Percentiles rank a stretch among this genome's conserved stretches.
phyloP scores from a whole-genome alignment of 2,329 filamentous ascomycete genomes.

The Cercospora zeina region DNA sequence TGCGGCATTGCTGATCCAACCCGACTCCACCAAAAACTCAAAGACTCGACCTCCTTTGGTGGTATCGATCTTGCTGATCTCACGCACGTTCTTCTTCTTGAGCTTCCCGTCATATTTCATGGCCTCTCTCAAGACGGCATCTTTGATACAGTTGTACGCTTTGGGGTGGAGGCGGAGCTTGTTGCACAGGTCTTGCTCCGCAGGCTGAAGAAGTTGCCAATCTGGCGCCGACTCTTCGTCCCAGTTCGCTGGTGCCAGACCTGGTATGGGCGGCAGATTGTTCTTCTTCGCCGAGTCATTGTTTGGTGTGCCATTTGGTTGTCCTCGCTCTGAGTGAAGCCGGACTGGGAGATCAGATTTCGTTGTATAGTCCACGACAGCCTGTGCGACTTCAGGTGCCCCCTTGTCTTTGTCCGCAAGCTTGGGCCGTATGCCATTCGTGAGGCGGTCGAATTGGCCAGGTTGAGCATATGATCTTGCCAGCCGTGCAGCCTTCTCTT shows the following conservation, averaged over 20 bases:
- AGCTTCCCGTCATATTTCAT: slow-evolving; percentile 82
- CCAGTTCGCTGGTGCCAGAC: slow-evolving; percentile 65
- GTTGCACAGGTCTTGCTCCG: slow-evolving; percentile 84
- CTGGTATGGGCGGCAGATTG: slow-evolving; percentile 43
- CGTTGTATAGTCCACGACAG: slow-evolving; percentile 39
- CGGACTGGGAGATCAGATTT: slow-evolving; percentile 38
- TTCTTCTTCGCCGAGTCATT: slow-evolving; percentile 29
- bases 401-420: slow-evolving; percentile 26
- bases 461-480: slow-evolving; percentile 54
- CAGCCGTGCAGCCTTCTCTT: slow-evolving; percentile 75
- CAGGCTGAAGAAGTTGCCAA: slow-evolving; percentile 77
- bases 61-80: slow-evolving; percentile 79
- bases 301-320: slow-evolving; percentile 37
- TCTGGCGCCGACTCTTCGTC: slow-evolving; percentile 77
- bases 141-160: slow-evolving; percentile 92
- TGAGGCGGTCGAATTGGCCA: slow-evolving; percentile 37
- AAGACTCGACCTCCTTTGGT: slow-evolving; percentile 84
- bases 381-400: slow-evolving; percentile 34
- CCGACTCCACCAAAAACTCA: slow-evolving; percentile 90
- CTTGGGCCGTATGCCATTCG: slow-evolving; percentile 34
- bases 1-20: slow-evolving; percentile 69
- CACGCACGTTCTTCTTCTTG: slow-evolving; percentile 91
- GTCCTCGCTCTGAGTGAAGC: slow-evolving; percentile 22
- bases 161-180: slow-evolving; percentile 85
- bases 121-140: slow-evolving; percentile 85